Evolutionary conservation across 202 grass and related monocot genomes (phyloP).

Genomic region (Panicum virgatum): DNA sequence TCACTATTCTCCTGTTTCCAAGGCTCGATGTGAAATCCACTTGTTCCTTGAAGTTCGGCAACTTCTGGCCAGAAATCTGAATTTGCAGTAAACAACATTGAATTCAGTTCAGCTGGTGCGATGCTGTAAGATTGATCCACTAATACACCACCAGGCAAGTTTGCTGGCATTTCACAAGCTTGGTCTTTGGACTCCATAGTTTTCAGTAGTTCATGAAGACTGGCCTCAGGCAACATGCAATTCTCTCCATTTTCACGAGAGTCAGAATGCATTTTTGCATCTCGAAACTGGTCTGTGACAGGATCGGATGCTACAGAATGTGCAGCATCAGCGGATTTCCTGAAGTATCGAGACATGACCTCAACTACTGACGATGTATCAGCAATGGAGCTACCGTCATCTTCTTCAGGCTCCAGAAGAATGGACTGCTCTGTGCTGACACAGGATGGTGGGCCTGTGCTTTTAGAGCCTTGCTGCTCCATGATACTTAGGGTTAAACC

Average conservation of each 20-base stretch:
- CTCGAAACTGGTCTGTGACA: slow-evolving; percentile 33
- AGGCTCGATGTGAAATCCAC: slow-evolving; percentile 51
- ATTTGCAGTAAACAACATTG: slow-evolving; percentile 57
- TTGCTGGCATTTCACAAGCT: slow-evolving; percentile 57
- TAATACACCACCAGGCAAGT: slow-evolving; percentile 60
- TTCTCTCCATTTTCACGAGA: slow-evolving; percentile 39
- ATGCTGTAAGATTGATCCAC: slow-evolving; percentile 60
- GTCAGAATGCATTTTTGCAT: slow-evolving; percentile 31
- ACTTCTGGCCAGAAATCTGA: slow-evolving; percentile 58
- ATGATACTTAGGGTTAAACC: slow-evolving; percentile 8
- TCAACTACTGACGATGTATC: slow-evolving; percentile 56
- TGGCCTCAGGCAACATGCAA: slow-evolving; percentile 32
- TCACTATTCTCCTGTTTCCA: slow-evolving; percentile 50
- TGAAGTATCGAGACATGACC: slow-evolving; percentile 56
- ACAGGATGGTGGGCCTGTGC: slow-evolving; percentile 38
- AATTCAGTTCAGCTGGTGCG: slow-evolving; percentile 57
- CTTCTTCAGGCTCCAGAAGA: slow-evolving; percentile 55
- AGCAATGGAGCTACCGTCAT: slow-evolving; percentile 19
- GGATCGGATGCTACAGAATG: slow-evolving; percentile 27
- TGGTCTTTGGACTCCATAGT: slow-evolving; percentile 58
- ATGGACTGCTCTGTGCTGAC: slow-evolving; percentile 48
- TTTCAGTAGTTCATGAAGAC: slow-evolving; percentile 52
- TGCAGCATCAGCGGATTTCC: slow-evolving; percentile 40
- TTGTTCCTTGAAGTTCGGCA: slow-evolving; percentile 57
- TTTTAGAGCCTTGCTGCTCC: slow-evolving; percentile 31